Percentiles rank a stretch among this genome's conserved stretches.
Evolutionary conservation across 2,329 filamentous ascomycete species (phyloP).

Genomic region (Xylogone sp.): DNA sequence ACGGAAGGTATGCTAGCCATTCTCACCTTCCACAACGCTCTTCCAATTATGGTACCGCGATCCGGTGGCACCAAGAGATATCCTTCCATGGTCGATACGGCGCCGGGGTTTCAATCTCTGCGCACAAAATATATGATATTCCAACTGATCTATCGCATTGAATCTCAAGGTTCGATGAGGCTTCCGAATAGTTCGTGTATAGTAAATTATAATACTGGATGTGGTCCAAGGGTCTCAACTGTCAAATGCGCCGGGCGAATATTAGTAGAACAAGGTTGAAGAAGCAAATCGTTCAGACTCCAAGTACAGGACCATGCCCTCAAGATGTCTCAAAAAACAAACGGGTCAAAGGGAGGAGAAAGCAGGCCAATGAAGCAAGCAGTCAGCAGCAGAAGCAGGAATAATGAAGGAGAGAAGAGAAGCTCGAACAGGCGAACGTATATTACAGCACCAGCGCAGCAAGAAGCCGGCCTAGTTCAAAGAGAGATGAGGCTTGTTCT

Average conservation of each 20-base stretch:
- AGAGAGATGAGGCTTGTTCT: neutral
- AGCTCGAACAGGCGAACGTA: neutral
- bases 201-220: no score
- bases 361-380: no score
- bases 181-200: no score
- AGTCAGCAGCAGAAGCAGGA: no score
- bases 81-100: constrained; percentile 40
- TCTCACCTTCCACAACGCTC: constrained; percentile 50
- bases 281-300: neutral
- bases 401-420: neutral
- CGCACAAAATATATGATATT: neutral
- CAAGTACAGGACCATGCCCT: neutral
- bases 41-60: constrained; percentile 47
- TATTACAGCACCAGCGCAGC: no score
- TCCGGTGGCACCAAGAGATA: constrained; percentile 47
- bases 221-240: no score
- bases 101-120: neutral
- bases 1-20: neutral
- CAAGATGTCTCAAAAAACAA: neutral
- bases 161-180: no score
- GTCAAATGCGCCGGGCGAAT: no score
- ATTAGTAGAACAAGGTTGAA: no score
- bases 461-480: neutral
- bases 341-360: neutral
- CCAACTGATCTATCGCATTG: no score